Evolutionary conservation across 1,284 basidiomycete species (phyloP), one percentile per base, ranked within the genome.

Genomic region (Leccinum subatratum): DNA sequence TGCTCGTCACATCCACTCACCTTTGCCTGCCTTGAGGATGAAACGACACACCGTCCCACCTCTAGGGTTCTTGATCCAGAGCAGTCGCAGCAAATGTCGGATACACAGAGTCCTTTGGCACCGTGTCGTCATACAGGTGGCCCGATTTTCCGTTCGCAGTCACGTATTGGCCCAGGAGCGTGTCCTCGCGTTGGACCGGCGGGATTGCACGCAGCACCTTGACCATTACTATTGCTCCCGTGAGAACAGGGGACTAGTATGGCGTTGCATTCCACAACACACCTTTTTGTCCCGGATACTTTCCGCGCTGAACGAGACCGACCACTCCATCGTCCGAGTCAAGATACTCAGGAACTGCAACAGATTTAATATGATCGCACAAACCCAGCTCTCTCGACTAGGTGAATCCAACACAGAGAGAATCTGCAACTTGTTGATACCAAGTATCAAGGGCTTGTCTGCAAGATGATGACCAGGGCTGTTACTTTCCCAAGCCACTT

Each of bases 201-300:
- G 93, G 90, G 74, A 98, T 97, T 66, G 87, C 86, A 61, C 95
- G 90, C 61, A 98, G 85, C 18, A 97, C 94, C 83, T 98, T 98
- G 79, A 97, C 95, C 93, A 73, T 20, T 51, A 20, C 20, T 51
- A 51, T 65, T 67, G 63, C 62, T 62, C 63, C 61, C 67, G 62
- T 70, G 71, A 70, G 71, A 67, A 71, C 59, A 65, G 37, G 7
- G 34, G 63, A 16, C 59, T 39, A 65, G 34, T 37, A 37, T 70
- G 66, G 66, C 68, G 68, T 63, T 22, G 62, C 65, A 3, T 22
- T 45, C 63, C 65, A 67, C 64, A 62, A 59, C 69, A 67, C 71
- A 91, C 94, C 89, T 98, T 98, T 80, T 98, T 96, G 77, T 98
- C 94, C 70, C 96, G 93, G 74, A 98, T 94, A 76, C 98, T 95